phyloP scores from a whole-genome alignment of 768 basidiomycete species.

The Russula foetens region DNA sequence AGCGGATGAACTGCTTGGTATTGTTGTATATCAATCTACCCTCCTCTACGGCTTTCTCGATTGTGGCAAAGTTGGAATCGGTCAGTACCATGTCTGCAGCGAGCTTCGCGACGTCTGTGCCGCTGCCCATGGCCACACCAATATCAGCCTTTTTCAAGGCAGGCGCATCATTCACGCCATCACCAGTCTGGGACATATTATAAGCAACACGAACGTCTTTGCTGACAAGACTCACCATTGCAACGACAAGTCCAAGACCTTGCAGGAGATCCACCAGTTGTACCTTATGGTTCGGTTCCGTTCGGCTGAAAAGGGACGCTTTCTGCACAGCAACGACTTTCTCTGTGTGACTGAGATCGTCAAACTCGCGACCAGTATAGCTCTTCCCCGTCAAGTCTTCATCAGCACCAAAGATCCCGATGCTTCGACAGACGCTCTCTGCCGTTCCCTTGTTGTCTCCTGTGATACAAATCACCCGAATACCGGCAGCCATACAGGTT shows the following conservation, averaged over 20 bases:
- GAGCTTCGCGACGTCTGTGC: conserved; percentile 96
- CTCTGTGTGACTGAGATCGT: conserved; percentile 69
- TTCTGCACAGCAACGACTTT: conserved; percentile 81
- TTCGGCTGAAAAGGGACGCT: conserved; percentile 86
- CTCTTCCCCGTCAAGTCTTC: conserved; percentile 94
- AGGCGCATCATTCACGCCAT: conserved; percentile 97
- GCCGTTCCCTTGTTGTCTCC: conserved; percentile 98
- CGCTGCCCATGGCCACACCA: conserved; percentile 98
- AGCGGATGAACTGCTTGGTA: conserved; percentile 99
- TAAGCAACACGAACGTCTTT: conserved; percentile 9
- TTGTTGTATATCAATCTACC: conserved; percentile 98
- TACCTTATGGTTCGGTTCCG: conserved; percentile 92
- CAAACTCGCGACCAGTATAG: conserved; percentile 90
- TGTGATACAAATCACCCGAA: conserved; percentile 94
- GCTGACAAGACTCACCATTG: conserved; percentile 56
- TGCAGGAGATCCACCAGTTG: conserved; percentile 93
- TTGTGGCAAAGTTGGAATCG: conserved; percentile 96
- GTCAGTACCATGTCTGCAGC: conserved; percentile 98
- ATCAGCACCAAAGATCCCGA: conserved; percentile 82
- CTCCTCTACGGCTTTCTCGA: conserved; percentile 95
- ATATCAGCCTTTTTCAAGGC: conserved; percentile 97
- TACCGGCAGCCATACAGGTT: conserved; percentile 87
- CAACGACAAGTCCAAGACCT: conserved; percentile 85
- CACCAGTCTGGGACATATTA: conserved; percentile 60
- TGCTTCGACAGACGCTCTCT: conserved; percentile 93